A percentile compares a stretch with the other conserved stretches of the same genome.
Evolutionary conservation across 2,329 filamentous ascomycete genomes (phyloP).

Genomic region (Penicillium sp.): DNA sequence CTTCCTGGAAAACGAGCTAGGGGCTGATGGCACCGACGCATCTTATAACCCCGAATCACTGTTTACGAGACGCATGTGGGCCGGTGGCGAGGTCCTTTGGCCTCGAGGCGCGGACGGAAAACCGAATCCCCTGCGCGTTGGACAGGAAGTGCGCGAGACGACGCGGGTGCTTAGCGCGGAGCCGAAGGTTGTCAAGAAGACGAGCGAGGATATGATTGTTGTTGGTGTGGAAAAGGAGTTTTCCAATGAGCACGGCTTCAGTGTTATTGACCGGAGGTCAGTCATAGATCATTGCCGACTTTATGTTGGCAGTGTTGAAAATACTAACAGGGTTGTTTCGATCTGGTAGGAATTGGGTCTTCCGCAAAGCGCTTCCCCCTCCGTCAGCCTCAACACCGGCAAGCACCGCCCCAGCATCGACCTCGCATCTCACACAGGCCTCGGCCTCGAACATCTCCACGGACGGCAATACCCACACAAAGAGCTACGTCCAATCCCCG

Average conservation of each 20-base stretch:
- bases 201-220: slow-evolving; percentile 64
- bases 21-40: slow-evolving; percentile 61
- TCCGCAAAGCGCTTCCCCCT: slow-evolving; percentile 41
- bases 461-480: slow-evolving; percentile 30
- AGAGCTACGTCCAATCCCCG: slow-evolving; percentile 40
- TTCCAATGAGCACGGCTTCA: slow-evolving; percentile 53
- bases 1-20: slow-evolving; percentile 57
- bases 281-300: not conserved
- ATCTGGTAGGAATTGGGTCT: slow-evolving; percentile 46
- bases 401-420: not conserved
- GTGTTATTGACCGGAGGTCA: slow-evolving; percentile 58
- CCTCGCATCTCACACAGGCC: slow-evolving; percentile 18
- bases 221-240: slow-evolving; percentile 66
- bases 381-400: slow-evolving; percentile 13
- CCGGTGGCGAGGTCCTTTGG: slow-evolving; percentile 63
- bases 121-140: slow-evolving; percentile 52
- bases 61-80: slow-evolving; percentile 69
- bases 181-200: slow-evolving; percentile 57
- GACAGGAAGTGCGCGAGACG: slow-evolving; percentile 58
- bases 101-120: slow-evolving; percentile 31
- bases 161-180: slow-evolving; percentile 58
- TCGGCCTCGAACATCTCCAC: slow-evolving; percentile 25
- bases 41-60: slow-evolving; percentile 62
- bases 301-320: not conserved
- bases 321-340: not conserved